Evolutionary conservation across 2,329 filamentous ascomycete genomes (phyloP).

Genomic region (Magnaporthiopsis poae): DNA sequence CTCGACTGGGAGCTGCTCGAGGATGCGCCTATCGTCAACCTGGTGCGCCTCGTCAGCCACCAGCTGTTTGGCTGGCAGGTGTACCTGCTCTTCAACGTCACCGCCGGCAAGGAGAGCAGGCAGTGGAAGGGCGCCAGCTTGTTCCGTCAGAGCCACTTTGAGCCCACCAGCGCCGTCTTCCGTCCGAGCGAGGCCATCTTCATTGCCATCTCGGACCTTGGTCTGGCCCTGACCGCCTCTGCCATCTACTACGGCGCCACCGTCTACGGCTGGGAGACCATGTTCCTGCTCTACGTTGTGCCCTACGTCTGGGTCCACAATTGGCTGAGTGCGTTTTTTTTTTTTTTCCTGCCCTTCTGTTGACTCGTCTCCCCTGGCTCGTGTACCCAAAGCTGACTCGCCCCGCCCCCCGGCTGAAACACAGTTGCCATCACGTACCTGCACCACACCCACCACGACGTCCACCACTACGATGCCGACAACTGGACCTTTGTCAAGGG

Average conservation of each 20-base stretch:
- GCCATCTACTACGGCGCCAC: conserved; percentile 42
- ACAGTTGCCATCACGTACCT: conserved; percentile 65
- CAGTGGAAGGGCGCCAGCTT: conserved; percentile 32
- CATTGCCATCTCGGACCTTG: conserved; percentile 51
- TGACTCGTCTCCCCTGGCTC: not conserved
- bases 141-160: conserved; percentile 47
- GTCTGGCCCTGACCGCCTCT: conserved; percentile 40
- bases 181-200: conserved; percentile 44
- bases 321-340: conserved; percentile 75
- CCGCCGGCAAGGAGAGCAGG: conserved; percentile 37
- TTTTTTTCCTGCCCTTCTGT: not conserved
- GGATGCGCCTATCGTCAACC: conserved; percentile 49
- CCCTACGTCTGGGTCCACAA: conserved; percentile 91
- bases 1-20: conserved; percentile 44
- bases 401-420: not conserved
- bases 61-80: conserved; percentile 56
- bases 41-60: conserved; percentile 47
- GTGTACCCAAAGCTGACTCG: conserved; percentile 1
- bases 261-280: conserved; percentile 45
- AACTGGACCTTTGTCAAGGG: conserved; percentile 55
- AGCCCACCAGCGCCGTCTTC: conserved; percentile 52
- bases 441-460: conserved; percentile 56
- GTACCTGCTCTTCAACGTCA: conserved; percentile 53
- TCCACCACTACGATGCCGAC: conserved; percentile 49
- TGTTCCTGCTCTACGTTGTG: conserved; percentile 49